phyloP scores from a whole-genome alignment of 2,329 filamentous ascomycete genomes.

The Paracamarosporium sp. region DNA sequence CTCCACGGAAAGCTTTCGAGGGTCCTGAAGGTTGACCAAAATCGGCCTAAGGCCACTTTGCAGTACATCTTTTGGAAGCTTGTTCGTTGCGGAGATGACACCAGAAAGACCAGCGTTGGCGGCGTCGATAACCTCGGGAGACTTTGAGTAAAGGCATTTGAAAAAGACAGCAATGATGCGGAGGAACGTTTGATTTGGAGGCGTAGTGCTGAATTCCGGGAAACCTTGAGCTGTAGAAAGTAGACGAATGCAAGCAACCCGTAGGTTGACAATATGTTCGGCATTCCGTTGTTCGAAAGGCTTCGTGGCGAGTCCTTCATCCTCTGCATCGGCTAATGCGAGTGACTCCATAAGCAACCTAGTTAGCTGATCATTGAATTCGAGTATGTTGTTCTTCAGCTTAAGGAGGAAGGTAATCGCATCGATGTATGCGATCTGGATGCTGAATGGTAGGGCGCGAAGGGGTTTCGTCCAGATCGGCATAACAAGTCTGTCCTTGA shows the following conservation, averaged over 20 bases:
- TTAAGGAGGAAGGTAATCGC: slow-evolving; percentile 95
- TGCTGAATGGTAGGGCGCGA: slow-evolving; percentile 88
- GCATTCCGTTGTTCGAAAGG: slow-evolving; percentile 94
- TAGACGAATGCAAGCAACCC: slow-evolving; percentile 92
- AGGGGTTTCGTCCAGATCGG: slow-evolving; percentile 96
- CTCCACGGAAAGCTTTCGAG: slow-evolving; percentile 85
- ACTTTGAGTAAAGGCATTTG: slow-evolving; percentile 94
- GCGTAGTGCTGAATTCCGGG: slow-evolving; percentile 83
- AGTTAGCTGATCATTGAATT: slow-evolving; percentile 90
- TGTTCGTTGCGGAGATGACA: slow-evolving; percentile 86
- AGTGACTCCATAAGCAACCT: slow-evolving; percentile 91
- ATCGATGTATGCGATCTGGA: slow-evolving; percentile 98
- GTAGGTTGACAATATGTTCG: slow-evolving; percentile 87
- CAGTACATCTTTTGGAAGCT: slow-evolving; percentile 91
- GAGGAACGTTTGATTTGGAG: slow-evolving; percentile 67
- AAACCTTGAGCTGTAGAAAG: slow-evolving; percentile 93
- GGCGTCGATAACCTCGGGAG: slow-evolving; percentile 88
- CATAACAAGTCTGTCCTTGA: slow-evolving; percentile 86
- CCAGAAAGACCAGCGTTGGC: slow-evolving; percentile 90
- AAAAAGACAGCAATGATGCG: slow-evolving; percentile 94
- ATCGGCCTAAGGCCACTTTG: slow-evolving; percentile 94
- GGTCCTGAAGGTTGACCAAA: slow-evolving; percentile 94
- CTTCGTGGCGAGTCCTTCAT: slow-evolving; percentile 85
- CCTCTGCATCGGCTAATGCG: slow-evolving; percentile 90
- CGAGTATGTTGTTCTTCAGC: slow-evolving; percentile 85